A percentile compares a stretch with the other conserved stretches of the same genome.
Conservation (phyloP, 2,329 filamentous ascomycete genomes). For the Fusarium scirpi region DNA sequence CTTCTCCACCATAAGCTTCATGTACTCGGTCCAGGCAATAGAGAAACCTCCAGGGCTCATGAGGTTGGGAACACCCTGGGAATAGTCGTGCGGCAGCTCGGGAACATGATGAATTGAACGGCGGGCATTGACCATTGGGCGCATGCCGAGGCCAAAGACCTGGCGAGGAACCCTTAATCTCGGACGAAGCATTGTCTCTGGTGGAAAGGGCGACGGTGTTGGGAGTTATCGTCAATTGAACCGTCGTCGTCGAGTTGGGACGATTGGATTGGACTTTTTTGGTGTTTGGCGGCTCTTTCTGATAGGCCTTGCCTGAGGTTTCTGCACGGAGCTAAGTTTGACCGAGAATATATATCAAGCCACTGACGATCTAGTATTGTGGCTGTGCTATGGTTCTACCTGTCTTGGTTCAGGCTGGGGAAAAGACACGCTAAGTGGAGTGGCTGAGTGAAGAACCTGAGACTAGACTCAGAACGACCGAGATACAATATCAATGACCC, state of each 20-base stretch:
- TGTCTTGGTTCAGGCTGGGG: background rate
- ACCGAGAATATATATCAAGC: constrained; percentile 20
- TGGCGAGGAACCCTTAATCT: constrained; percentile 65
- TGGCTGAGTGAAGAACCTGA: constrained; percentile 18
- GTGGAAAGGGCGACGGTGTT: constrained; percentile 7
- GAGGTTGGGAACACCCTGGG: constrained; percentile 73
- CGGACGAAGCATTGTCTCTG: constrained; percentile 61
- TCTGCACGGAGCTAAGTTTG: constrained; percentile 38
- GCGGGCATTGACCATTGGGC: constrained; percentile 51
- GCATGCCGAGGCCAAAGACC: constrained; percentile 53
- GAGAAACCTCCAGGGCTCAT: constrained; percentile 77
- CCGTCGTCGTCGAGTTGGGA: constrained; percentile 25
- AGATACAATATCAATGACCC: constrained; percentile 20
- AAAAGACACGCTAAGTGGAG: constrained; percentile 2
- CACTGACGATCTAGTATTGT: constrained; percentile 8
- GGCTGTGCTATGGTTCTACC: background rate
- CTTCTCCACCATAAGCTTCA: constrained; percentile 77
- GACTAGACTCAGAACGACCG: constrained; percentile 17
- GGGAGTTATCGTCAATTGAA: constrained; percentile 16
- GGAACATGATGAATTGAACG: constrained; percentile 63
- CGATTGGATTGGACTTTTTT: constrained; percentile 36
- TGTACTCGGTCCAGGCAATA: constrained; percentile 86
- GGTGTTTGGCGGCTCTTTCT: constrained; percentile 25
- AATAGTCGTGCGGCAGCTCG: constrained; percentile 60
- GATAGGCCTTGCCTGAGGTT: constrained; percentile 35